Conservation (phyloP, 495 filamentous ascomycete genomes). For the Evansstolkia leycettana region DNA sequence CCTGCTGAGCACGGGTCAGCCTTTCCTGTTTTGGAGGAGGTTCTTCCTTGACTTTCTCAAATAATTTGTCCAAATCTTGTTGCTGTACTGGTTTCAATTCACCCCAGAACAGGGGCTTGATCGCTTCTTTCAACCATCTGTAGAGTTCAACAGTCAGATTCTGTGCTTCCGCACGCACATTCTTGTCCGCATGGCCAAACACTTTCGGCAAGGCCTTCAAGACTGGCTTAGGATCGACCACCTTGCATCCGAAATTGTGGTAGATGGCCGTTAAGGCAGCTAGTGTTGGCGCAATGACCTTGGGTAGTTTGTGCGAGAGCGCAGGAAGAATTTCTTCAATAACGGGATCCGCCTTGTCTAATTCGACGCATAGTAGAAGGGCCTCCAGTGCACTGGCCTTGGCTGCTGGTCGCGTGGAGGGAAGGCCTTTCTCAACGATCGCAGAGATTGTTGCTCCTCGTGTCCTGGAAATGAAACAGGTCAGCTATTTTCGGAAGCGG, state of each 20-base stretch:
- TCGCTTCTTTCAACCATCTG: constrained; percentile 92
- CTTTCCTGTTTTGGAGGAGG: constrained; percentile 80
- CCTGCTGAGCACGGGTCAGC: constrained; percentile 80
- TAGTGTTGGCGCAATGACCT: constrained; percentile 78
- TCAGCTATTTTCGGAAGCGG: constrained; percentile 3
- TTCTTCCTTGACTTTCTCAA: constrained; percentile 85
- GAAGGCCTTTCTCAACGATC: constrained; percentile 85
- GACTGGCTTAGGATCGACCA: constrained; percentile 92
- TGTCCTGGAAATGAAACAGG: constrained; percentile 38
- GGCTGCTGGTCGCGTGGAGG: constrained; percentile 72
- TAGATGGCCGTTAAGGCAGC: constrained; percentile 70
- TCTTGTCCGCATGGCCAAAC: constrained; percentile 96
- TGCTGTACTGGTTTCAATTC: constrained; percentile 96
- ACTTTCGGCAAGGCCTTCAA: constrained; percentile 82
- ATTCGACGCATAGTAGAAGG: constrained; percentile 75
- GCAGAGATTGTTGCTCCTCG: constrained; percentile 59
- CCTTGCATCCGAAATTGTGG: constrained; percentile 89
- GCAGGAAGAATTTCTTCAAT: constrained; percentile 83
- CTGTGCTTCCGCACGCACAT: constrained; percentile 89
- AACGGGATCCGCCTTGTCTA: constrained; percentile 75
- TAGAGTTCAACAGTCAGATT: constrained; percentile 90
- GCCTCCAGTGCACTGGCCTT: constrained; percentile 83
- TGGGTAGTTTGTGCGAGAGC: constrained; percentile 85
- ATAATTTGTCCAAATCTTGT: constrained; percentile 83
- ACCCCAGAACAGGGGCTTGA: constrained; percentile 95